phyloP scores from a whole-genome alignment of 768 basidiomycete species.

The Collybia mongolica region DNA sequence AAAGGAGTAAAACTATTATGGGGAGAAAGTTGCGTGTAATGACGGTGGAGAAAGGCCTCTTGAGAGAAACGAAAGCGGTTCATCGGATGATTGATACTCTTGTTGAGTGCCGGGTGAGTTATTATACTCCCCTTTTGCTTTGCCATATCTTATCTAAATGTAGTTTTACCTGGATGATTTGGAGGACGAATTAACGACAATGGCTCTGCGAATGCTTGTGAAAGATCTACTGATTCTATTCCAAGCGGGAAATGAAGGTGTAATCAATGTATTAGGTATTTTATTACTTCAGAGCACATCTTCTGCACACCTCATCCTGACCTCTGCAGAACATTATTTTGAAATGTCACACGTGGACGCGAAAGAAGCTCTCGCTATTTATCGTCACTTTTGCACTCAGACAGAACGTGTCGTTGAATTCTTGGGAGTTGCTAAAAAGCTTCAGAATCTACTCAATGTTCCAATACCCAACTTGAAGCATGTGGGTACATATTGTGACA shows the following conservation, averaged over 20 bases:
- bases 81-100: slow-evolving; percentile 88
- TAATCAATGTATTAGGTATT: slow-evolving; percentile 75
- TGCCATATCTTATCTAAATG: slow-evolving; percentile 1
- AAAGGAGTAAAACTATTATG: slow-evolving; percentile 73
- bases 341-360: slow-evolving; percentile 98
- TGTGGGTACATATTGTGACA: slow-evolving; percentile 36
- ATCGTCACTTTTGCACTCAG: slow-evolving; percentile 92
- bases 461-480: slow-evolving; percentile 94
- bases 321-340: slow-evolving; percentile 81
- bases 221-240: slow-evolving; percentile 96
- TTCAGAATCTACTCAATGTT: slow-evolving; percentile 91
- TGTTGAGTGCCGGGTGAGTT: slow-evolving; percentile 81
- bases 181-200: slow-evolving; percentile 87
- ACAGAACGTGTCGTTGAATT: slow-evolving; percentile 93
- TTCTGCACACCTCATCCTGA: slow-evolving; percentile 20
- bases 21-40: slow-evolving; percentile 86
- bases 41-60: slow-evolving; percentile 93
- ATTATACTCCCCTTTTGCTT: slow-evolving; percentile 2
- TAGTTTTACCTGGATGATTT: slow-evolving; percentile 95
- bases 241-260: slow-evolving; percentile 96
- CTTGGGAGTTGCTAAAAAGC: slow-evolving; percentile 86
- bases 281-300: slow-evolving; percentile 10
- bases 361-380: slow-evolving; percentile 76
- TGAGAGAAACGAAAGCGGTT: slow-evolving; percentile 89
- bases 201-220: slow-evolving; percentile 89